phyloP scores from a whole-genome alignment of 2,329 filamentous ascomycete species.

The Fusarium humuli region DNA sequence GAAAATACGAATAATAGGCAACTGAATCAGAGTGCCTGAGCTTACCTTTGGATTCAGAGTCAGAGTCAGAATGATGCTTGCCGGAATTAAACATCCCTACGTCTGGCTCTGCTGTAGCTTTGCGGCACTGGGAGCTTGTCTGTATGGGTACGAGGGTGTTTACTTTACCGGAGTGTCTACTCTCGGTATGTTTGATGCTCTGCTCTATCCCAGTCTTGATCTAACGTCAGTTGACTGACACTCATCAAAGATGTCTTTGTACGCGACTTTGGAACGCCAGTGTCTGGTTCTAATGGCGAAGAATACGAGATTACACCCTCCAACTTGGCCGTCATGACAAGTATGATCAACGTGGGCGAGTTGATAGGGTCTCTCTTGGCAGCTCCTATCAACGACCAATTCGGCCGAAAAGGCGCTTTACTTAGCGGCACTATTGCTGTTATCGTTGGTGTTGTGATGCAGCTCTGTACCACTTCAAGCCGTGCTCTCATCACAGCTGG shows the following conservation, averaged over 20 bases:
- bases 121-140: slow-evolving; percentile 52
- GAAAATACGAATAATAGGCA: slow-evolving; percentile 14
- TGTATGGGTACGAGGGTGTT: slow-evolving; percentile 54
- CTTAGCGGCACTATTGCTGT: slow-evolving; percentile 45
- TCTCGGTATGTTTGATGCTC: slow-evolving; percentile 40
- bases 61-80: neutral
- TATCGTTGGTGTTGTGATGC: slow-evolving; percentile 43
- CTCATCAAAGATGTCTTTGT: slow-evolving; percentile 48
- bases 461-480: slow-evolving; percentile 44
- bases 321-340: slow-evolving; percentile 49
- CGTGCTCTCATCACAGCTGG: slow-evolving; percentile 41
- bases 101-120: slow-evolving; percentile 51
- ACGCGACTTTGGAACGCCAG: slow-evolving; percentile 48
- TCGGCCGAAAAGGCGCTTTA: slow-evolving; percentile 51
- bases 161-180: slow-evolving; percentile 52
- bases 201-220: neutral
- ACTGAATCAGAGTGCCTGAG: slow-evolving; percentile 21
- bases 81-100: slow-evolving; percentile 45
- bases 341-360: slow-evolving; percentile 56
- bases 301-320: slow-evolving; percentile 44
- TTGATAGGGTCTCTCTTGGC: slow-evolving; percentile 52
- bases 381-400: slow-evolving; percentile 52
- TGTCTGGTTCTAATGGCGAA: slow-evolving; percentile 23
- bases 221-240: neutral
- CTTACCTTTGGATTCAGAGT: neutral